Conservation (phyloP, 176 grass and related monocot species). For the Zoysia pacifica region DNA sequence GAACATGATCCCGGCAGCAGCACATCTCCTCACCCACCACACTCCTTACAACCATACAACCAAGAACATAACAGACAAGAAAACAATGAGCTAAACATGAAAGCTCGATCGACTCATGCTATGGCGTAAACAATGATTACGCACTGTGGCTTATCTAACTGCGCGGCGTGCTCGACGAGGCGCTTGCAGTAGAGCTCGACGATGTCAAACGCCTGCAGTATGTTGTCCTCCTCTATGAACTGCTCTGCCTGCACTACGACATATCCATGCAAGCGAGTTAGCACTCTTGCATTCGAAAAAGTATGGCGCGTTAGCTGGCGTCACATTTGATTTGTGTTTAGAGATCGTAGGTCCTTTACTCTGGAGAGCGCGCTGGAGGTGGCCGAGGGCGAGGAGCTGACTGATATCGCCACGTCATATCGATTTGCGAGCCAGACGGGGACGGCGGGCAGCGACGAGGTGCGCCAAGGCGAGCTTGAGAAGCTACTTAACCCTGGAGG, state of each 20-base stretch:
- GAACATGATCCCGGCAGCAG: conserved; percentile 43
- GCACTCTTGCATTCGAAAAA: not conserved
- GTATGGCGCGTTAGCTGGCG: too few species aligned
- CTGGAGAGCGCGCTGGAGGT: conserved; percentile 40
- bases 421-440: conserved; percentile 38
- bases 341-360: conserved; percentile 8
- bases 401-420: conserved; percentile 41
- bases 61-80: not conserved
- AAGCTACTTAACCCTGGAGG: conserved; percentile 37
- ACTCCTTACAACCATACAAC: conserved; percentile 29
- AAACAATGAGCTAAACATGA: not conserved
- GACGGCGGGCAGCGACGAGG: conserved; percentile 30
- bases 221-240: conserved; percentile 54
- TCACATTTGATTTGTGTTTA: not conserved
- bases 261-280: not conserved
- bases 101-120: not conserved
- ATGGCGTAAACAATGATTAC: not conserved
- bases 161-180: conserved; percentile 24
- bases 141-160: conserved; percentile 40
- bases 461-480: conserved; percentile 35
- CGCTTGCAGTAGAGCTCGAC: conserved; percentile 47
- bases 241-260: conserved; percentile 32
- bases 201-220: conserved; percentile 47
- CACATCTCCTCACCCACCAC: conserved; percentile 23
- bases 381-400: conserved; percentile 46